Base-by-base conservation (phyloP, 2,329 filamentous ascomycete genomes). In the Sporothrix humicola region DNA sequence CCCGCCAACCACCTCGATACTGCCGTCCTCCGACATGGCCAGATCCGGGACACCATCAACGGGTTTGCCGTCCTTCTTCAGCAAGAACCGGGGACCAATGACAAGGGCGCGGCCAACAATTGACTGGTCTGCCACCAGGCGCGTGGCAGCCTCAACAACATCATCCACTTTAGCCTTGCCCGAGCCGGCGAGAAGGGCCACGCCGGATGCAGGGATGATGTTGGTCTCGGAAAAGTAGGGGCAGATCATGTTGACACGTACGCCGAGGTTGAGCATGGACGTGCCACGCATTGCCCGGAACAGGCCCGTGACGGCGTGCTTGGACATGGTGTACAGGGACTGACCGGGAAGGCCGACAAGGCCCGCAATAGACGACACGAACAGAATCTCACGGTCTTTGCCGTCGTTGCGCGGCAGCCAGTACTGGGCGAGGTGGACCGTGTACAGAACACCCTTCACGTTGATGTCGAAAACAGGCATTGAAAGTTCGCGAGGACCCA, bases 191-290 rank as follows among this genome's bases (percentile, higher is more conserved):
- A 92, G 83, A 17, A 91, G 72, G 1, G 86, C 73, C n/a, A 86
- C 83, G 31, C 84, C 88, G 0, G 75, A 70, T 0, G 81, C 74
- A 0, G 84, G 80, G 9, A 90, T 79, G 66, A 92, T 86, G 23
- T 87, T 86, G 12, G 88, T 90, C 76, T 88, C 86, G 77, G 84
- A 82, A 80, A 91, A 92, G 81, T 91, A 92, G 0, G 90, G 90
- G 74, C 87, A 87, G 42, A 92, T 80, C 79, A 92, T 84, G 79
- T 92, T 92, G 76, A 91, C 82, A 69, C 91, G 85, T 71, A 92
- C 81, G 58, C 87, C 87, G 70, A 85, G 81, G 20, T 81, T 77
- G 10, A 31, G 31, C 48, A 69, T 84, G 82, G 85, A 82, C 0
- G 85, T 85, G 12, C 82, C 79, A 17, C 89, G 85, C 68, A 92